phyloP scores from a whole-genome alignment of 2,329 filamentous ascomycete species.

The Curvularia spicifera region DNA sequence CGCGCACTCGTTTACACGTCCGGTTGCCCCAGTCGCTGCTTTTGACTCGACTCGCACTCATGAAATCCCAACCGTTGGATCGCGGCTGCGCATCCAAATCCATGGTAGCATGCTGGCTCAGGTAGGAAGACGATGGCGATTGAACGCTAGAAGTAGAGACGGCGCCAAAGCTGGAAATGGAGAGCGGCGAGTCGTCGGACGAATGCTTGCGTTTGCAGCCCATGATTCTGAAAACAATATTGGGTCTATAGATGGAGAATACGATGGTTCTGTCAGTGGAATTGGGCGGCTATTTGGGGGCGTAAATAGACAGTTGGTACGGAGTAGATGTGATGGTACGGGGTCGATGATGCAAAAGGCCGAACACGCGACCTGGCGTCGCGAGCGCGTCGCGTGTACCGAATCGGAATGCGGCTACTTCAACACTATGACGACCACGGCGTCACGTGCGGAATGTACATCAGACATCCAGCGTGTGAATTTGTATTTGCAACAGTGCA shows the following conservation, averaged over 20 bases:
- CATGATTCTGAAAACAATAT: slow-evolving; percentile 48
- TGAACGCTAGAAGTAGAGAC: slow-evolving; percentile 41
- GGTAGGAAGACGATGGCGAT: slow-evolving; percentile 33
- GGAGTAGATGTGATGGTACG: too few species aligned
- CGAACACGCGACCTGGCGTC: slow-evolving; percentile 11
- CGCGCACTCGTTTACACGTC: slow-evolving; percentile 64
- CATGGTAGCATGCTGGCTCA: slow-evolving; percentile 31
- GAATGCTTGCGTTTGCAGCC: slow-evolving; percentile 66
- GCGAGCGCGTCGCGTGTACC: slow-evolving; percentile 20
- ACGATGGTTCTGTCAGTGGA: neutral
- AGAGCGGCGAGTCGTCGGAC: slow-evolving; percentile 53
- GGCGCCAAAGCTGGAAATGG: slow-evolving; percentile 49
- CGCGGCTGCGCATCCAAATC: slow-evolving; percentile 32
- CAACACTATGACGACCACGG: neutral
- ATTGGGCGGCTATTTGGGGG: neutral
- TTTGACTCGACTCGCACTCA: slow-evolving; percentile 35
- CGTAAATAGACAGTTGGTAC: neutral
- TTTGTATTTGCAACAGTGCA: neutral
- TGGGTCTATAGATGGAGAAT: neutral
- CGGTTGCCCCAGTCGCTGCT: slow-evolving; percentile 58
- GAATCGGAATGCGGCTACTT: neutral
- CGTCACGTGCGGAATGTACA: neutral
- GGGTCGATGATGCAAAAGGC: slow-evolving; percentile 31
- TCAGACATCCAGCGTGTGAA: neutral
- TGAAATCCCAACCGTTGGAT: slow-evolving; percentile 35